Conservation (phyloP, 2,329 filamentous ascomycete species). For the Periglandula ipomoeae region DNA sequence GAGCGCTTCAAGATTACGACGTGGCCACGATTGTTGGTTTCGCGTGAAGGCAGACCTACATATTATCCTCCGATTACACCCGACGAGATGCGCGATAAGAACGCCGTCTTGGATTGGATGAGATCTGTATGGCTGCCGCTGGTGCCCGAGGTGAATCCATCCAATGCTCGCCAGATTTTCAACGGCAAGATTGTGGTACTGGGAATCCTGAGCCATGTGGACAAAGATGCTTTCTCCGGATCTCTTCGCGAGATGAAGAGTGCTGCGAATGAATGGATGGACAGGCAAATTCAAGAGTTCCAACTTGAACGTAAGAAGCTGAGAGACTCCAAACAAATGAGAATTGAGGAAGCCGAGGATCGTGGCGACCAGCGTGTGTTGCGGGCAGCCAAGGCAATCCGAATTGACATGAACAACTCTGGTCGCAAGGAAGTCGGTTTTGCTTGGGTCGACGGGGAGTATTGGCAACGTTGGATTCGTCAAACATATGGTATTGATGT, state of each 20-base stretch:
- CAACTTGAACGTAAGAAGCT: conserved; percentile 89
- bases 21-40: conserved; percentile 88
- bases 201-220: conserved; percentile 72
- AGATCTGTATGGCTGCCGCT: conserved; percentile 92
- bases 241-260: conserved; percentile 89
- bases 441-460: conserved; percentile 93
- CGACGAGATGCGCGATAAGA: conserved; percentile 83
- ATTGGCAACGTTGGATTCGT: conserved; percentile 95
- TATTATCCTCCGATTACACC: conserved; percentile 86
- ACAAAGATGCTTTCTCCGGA: conserved; percentile 66
- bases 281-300: conserved; percentile 86
- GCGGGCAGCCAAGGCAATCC: conserved; percentile 79
- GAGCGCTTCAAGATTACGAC: conserved; percentile 91
- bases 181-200: conserved; percentile 90
- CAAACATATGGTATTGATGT: conserved; percentile 93
- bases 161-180: conserved; percentile 93
- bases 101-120: conserved; percentile 81
- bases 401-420: conserved; percentile 81
- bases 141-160: conserved; percentile 83
- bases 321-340: conserved; percentile 85
- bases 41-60: conserved; percentile 77
- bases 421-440: conserved; percentile 86
- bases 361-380: conserved; percentile 82
- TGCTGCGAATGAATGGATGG: conserved; percentile 95
- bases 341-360: conserved; percentile 94